These are phyloP conservation scores for Exophiala bonariae DNA, from an alignment of 2,329 filamentous ascomycete species.

Conservation along the genomic window DNA sequence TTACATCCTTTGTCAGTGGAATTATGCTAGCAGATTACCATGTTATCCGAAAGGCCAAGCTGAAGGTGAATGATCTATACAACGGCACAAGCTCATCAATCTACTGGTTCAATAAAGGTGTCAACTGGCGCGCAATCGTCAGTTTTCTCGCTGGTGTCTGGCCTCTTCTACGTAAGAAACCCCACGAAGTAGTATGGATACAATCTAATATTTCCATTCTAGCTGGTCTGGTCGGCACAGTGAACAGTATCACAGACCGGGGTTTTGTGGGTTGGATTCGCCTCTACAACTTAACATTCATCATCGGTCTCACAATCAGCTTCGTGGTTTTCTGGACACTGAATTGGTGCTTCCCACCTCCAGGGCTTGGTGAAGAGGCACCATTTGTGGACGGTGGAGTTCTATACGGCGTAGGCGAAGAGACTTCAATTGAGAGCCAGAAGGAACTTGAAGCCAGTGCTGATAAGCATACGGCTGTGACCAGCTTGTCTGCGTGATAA, in stretches of 20 bases:
- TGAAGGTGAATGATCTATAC: constrained; percentile 46
- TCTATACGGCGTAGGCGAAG: constrained; percentile 10
- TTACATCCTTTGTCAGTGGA: constrained; percentile 28
- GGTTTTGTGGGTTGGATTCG: constrained; percentile 23
- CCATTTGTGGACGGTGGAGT: constrained; percentile 23
- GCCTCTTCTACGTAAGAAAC: constrained; percentile 18
- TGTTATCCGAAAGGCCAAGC: constrained; percentile 37
- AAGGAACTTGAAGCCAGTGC: constrained; percentile 3
- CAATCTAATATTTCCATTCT: background rate
- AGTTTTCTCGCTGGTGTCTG: constrained; percentile 30
- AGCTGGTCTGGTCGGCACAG: constrained; percentile 27
- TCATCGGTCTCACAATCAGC: constrained; percentile 27
- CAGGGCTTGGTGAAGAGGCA: constrained; percentile 23
- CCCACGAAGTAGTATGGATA: too few species aligned
- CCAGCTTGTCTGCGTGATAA: constrained; percentile 1
- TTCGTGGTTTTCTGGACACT: constrained; percentile 21
- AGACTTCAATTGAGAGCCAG: background rate
- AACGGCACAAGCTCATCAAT: constrained; percentile 31
- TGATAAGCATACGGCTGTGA: constrained; percentile 7
- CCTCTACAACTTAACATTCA: constrained; percentile 30
- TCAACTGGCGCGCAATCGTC: constrained; percentile 44
- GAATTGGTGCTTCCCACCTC: constrained; percentile 23
- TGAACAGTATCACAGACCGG: constrained; percentile 19
- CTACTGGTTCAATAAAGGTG: constrained; percentile 43
- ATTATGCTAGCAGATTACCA: constrained; percentile 50